These are phyloP conservation scores for Novymonas esmeraldas DNA, from an alignment of 208 protist species.

Conservation along the genomic window DNA sequence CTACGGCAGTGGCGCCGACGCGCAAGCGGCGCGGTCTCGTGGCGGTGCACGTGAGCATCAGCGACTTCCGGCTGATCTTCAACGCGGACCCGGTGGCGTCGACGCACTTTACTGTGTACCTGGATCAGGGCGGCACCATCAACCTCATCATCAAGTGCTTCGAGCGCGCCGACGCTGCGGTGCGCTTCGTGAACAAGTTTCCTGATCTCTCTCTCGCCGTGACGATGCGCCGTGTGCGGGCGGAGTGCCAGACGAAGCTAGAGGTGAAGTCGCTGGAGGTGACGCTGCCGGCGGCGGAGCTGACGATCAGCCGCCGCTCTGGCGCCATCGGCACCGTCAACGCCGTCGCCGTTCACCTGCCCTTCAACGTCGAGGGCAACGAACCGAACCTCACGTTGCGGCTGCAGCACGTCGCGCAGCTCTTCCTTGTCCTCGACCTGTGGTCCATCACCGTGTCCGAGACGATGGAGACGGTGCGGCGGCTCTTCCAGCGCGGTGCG, in stretches of 20 bases:
- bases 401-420: slow-evolving; percentile 71
- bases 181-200: slow-evolving; percentile 34
- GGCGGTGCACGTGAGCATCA: slow-evolving; percentile 67
- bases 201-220: slow-evolving; percentile 45
- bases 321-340: slow-evolving; percentile 25
- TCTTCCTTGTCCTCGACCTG: slow-evolving; percentile 66
- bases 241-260: slow-evolving; percentile 86
- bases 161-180: neutral
- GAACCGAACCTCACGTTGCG: slow-evolving; percentile 70
- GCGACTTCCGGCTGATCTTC: slow-evolving; percentile 62
- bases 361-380: slow-evolving; percentile 50
- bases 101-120: slow-evolving; percentile 67
- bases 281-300: slow-evolving; percentile 59
- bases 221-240: slow-evolving; percentile 47
- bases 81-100: slow-evolving; percentile 69
- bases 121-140: slow-evolving; percentile 60
- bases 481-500: slow-evolving; percentile 36
- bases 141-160: slow-evolving; percentile 56
- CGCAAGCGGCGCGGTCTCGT: slow-evolving; percentile 20
- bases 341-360: slow-evolving; percentile 50
- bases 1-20: slow-evolving; percentile 1
- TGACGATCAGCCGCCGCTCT: slow-evolving; percentile 44
- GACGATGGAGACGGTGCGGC: slow-evolving; percentile 38
- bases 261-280: slow-evolving; percentile 90
- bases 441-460: slow-evolving; percentile 49